Conservation (phyloP, 345 rosid genomes). For the Erodium maritimum region DNA sequence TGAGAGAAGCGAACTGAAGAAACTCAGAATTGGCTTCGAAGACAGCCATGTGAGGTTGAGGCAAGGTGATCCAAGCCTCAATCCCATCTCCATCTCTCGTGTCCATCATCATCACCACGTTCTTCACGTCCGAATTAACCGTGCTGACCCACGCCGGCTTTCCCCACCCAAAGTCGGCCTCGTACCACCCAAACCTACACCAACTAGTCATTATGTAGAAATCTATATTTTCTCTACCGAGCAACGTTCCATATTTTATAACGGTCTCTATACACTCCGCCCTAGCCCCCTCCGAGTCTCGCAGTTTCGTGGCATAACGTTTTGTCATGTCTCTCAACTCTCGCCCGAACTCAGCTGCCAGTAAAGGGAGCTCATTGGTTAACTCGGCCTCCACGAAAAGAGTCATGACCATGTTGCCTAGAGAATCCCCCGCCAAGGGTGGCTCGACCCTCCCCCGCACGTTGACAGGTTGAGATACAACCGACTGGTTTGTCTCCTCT, state of each 20-base stretch:
- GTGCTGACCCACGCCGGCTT: slow-evolving; percentile 14
- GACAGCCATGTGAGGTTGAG: slow-evolving; percentile 5
- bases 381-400: background rate
- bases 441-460: background rate
- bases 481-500: background rate
- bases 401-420: slow-evolving; percentile 5
- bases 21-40: slow-evolving; percentile 8
- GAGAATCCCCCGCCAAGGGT: background rate
- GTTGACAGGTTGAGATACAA: slow-evolving; percentile 5
- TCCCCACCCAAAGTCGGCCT: slow-evolving; percentile 22
- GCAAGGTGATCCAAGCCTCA: slow-evolving; percentile 17
- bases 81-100: slow-evolving; percentile 8
- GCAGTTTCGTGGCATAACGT: background rate
- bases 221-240: background rate
- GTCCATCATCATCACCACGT: slow-evolving; percentile 7
- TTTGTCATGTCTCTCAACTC: background rate
- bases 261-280: background rate
- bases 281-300: background rate
- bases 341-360: background rate
- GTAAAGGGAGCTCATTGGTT: no score
- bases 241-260: background rate
- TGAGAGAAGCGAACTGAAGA: background rate
- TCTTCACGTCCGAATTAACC: background rate
- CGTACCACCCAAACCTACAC: slow-evolving; percentile 12
- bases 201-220: slow-evolving; percentile 7